phyloP scores from a whole-genome alignment of 2,329 filamentous ascomycete genomes.

The Endothia cerciana region DNA sequence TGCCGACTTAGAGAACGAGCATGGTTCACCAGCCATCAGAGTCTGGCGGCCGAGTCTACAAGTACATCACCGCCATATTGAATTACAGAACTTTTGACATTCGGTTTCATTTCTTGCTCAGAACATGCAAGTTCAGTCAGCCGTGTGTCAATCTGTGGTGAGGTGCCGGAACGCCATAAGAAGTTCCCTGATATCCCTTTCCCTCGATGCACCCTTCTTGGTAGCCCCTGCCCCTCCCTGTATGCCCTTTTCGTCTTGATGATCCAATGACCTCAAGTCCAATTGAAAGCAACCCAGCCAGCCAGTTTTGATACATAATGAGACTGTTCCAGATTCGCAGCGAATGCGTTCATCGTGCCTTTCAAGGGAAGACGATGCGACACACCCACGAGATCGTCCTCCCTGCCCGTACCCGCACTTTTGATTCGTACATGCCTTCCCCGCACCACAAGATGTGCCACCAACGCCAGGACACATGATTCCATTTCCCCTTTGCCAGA shows the following conservation, averaged over 20 bases:
- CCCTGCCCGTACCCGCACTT: no score
- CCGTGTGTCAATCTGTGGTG: conserved; percentile 2
- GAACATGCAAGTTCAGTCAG: background rate
- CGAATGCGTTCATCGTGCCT: background rate
- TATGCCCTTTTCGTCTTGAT: background rate
- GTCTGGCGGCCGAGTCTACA: background rate
- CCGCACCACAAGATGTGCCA: background rate
- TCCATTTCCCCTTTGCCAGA: background rate
- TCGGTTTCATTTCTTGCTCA: background rate
- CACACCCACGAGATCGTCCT: background rate
- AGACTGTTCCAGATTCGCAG: background rate
- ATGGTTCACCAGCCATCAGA: background rate
- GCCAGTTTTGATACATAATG: conserved; percentile 1
- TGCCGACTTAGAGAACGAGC: background rate
- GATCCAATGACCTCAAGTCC: background rate
- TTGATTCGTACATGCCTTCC: background rate
- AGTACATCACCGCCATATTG: background rate
- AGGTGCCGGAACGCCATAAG: conserved; percentile 1
- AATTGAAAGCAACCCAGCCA: background rate
- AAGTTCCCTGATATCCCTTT: background rate
- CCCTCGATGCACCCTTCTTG: no score
- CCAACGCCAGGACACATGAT: background rate
- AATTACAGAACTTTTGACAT: background rate
- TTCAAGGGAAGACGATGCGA: background rate
- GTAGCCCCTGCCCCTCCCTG: background rate